phyloP scores from a whole-genome alignment of 768 basidiomycete species.

The Tulasnella sp. region DNA sequence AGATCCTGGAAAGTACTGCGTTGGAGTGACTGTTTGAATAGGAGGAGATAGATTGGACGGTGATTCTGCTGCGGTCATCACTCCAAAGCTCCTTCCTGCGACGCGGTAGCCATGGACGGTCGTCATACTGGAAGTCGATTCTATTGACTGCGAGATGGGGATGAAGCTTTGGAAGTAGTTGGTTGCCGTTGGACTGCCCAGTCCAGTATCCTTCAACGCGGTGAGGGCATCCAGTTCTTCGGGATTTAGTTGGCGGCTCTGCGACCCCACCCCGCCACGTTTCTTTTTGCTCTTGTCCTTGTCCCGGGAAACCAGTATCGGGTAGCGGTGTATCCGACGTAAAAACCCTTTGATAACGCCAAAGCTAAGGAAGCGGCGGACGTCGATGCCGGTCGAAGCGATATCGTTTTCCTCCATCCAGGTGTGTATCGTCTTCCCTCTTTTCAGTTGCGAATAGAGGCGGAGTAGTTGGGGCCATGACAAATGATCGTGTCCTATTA shows the following conservation, averaged over 20 bases:
- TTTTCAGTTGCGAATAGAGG: conserved; percentile 83
- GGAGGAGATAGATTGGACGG: conserved; percentile 29
- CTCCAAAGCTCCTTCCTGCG: conserved; percentile 21
- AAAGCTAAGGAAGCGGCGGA: conserved; percentile 93
- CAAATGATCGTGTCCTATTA: conserved; percentile 53
- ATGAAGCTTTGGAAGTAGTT: conserved; percentile 8
- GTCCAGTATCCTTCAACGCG: conserved; percentile 24
- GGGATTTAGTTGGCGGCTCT: conserved; percentile 18
- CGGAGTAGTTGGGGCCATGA: conserved; percentile 88
- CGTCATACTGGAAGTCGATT: conserved; percentile 24
- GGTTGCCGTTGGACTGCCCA: conserved; percentile 11
- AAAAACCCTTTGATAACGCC: conserved; percentile 99
- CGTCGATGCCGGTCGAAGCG: conserved; percentile 76
- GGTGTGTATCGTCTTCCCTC: conserved; percentile 78
- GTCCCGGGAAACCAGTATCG: conserved; percentile 55
- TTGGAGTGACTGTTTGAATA: conserved; percentile 23
- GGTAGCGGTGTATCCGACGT: conserved; percentile 91
- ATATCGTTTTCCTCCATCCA: conserved; percentile 86
- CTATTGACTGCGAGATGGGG: conserved; percentile 23
- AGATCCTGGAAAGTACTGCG: conserved; percentile 27
- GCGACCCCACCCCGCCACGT: conserved; percentile 1
- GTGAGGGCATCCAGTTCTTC: conserved; percentile 30
- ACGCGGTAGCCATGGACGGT: conserved; percentile 29
- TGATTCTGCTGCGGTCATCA: not conserved
- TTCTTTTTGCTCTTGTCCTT: conserved; percentile 23